Percentiles rank a stretch among this genome's conserved stretches.
These are phyloP conservation scores for Daldinia bambusicola DNA, from an alignment of 495 filamentous ascomycete genomes.

Conservation along the genomic window DNA sequence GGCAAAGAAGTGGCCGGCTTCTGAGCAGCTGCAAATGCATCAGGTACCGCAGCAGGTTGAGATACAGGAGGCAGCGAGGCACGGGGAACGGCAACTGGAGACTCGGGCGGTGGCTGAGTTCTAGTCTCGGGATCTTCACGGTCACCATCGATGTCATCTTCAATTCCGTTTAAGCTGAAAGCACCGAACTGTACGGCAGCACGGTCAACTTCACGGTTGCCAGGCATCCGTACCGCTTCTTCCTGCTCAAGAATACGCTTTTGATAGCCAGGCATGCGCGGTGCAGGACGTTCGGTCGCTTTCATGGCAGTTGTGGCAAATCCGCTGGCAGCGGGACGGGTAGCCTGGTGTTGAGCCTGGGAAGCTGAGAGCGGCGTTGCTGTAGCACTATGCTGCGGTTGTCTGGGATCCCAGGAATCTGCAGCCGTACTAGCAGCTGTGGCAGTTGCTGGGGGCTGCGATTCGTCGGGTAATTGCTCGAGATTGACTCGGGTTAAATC, in stretches of 20 bases:
- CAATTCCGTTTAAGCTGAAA: conserved; percentile 84
- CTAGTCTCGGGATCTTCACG: conserved; percentile 95
- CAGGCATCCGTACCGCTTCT: conserved; percentile 97
- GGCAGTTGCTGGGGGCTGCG: conserved; percentile 75
- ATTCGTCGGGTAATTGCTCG: conserved; percentile 84
- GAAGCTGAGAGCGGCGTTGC: conserved; percentile 65
- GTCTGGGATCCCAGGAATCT: conserved; percentile 80
- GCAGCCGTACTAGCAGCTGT: conserved; percentile 92
- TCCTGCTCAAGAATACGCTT: conserved; percentile 91
- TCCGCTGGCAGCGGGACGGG: conserved; percentile 68
- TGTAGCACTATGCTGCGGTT: conserved; percentile 56
- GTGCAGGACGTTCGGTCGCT: conserved; percentile 67
- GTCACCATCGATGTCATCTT: conserved; percentile 90
- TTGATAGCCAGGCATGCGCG: conserved; percentile 78
- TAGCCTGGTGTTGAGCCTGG: conserved; percentile 66
- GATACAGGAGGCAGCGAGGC: conserved; percentile 85
- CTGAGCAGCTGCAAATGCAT: conserved; percentile 67
- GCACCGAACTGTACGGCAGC: conserved; percentile 97
- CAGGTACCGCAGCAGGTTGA: conserved; percentile 65
- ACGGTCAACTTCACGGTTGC: conserved; percentile 94
- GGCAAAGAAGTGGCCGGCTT: conserved; percentile 75
- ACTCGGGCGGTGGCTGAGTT: conserved; percentile 92
- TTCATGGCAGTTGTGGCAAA: conserved; percentile 81
- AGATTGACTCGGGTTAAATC: conserved; percentile 91
- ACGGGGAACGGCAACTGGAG: conserved; percentile 87